These are phyloP conservation scores for Hypomontagnella monticulosa DNA, from an alignment of 495 filamentous ascomycete genomes.

Conservation along the genomic window DNA sequence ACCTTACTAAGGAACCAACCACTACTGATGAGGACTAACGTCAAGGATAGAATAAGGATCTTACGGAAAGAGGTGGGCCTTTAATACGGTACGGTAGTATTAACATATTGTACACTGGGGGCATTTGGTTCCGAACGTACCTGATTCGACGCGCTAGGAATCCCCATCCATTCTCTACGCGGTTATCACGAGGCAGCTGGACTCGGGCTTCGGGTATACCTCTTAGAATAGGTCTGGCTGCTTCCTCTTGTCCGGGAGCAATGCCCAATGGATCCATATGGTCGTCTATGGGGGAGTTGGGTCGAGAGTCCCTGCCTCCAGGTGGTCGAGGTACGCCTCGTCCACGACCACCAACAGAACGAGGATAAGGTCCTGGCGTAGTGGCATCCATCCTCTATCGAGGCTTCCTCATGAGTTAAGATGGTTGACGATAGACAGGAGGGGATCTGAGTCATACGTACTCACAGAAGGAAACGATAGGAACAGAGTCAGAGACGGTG, in stretches of 20 bases:
- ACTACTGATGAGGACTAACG: conserved; percentile 25
- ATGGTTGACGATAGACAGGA: not conserved
- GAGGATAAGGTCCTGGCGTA: conserved; percentile 35
- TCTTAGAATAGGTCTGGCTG: conserved; percentile 3
- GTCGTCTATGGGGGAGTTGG: conserved; percentile 34
- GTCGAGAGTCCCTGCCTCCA: conserved; percentile 20
- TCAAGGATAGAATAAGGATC: conserved; percentile 22
- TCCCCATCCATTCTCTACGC: conserved; percentile 10
- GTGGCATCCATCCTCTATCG: conserved; percentile 4
- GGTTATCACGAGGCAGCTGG: conserved; percentile 13
- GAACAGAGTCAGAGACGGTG: too few relatives aligned
- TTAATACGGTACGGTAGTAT: conserved; percentile 25
- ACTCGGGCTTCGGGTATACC: not conserved
- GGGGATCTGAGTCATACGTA: not conserved
- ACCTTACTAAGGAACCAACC: conserved; percentile 32
- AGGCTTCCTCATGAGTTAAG: not conserved
- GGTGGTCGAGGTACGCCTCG: conserved; percentile 16
- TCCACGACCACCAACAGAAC: conserved; percentile 22
- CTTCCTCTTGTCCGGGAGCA: conserved; percentile 9
- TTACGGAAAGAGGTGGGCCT: conserved; percentile 40
- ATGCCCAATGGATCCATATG: conserved; percentile 9
- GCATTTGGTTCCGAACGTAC: conserved; percentile 11
- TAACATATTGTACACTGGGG: conserved; percentile 28
- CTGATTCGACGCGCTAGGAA: conserved; percentile 25
- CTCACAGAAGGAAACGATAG: too few relatives aligned